A percentile compares a stretch with the other conserved stretches of the same genome.
Conservation (phyloP, 345 rosid genomes). For the Eucalyptus urophylla region DNA sequence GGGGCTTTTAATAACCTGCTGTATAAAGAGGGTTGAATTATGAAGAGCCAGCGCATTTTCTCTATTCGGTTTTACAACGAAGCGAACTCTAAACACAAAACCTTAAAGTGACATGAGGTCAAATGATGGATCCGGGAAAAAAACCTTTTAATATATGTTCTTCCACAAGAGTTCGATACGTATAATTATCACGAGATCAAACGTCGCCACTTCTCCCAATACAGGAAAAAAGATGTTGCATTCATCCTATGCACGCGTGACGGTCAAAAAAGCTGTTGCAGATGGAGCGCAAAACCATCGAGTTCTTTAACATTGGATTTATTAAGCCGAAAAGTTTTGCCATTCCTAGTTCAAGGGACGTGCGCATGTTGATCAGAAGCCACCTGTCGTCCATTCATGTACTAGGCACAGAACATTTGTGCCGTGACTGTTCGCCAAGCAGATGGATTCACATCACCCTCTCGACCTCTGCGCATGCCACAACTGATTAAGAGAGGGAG, state of each 20-base stretch:
- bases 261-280: background rate
- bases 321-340: background rate
- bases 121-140: background rate
- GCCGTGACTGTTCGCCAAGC: background rate
- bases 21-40: background rate
- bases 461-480: background rate
- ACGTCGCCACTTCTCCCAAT: slow-evolving; percentile 12
- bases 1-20: background rate
- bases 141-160: background rate
- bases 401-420: background rate
- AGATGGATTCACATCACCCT: background rate
- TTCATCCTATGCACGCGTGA: slow-evolving; percentile 7
- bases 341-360: background rate
- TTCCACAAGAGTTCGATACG: background rate
- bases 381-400: background rate
- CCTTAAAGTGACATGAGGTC: background rate
- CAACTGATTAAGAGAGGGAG: background rate
- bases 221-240: background rate
- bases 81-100: background rate
- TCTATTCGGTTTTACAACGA: background rate
- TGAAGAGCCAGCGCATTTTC: background rate
- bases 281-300: slow-evolving; percentile 6
- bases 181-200: background rate
- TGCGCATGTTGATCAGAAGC: background rate
- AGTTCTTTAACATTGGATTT: background rate